Conservation (phyloP, 2,329 filamentous ascomycete species). For the Penicillium freii region DNA sequence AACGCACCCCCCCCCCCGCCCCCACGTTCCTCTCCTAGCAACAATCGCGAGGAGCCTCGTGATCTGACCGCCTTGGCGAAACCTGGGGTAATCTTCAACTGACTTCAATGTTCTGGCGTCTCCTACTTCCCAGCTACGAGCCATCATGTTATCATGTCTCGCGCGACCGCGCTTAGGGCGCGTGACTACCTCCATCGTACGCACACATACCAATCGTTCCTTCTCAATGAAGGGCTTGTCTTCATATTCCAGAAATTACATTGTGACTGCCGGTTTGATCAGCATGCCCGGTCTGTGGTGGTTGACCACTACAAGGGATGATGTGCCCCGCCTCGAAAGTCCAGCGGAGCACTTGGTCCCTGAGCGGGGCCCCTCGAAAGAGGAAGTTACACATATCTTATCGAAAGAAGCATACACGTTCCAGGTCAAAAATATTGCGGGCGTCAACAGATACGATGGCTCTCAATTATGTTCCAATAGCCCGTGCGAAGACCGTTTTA, state of each 20-base stretch:
- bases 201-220: constrained; percentile 5
- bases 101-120: not conserved
- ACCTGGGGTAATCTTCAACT: not conserved
- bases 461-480: constrained; percentile 37
- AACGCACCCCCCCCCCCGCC: constrained; percentile 50
- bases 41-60: constrained; percentile 33
- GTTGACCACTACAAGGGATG: constrained; percentile 12
- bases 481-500: constrained; percentile 34
- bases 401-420: constrained; percentile 26
- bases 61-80: not conserved
- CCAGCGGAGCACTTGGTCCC: constrained; percentile 9
- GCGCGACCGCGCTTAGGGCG: constrained; percentile 4
- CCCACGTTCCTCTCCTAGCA: constrained; percentile 43
- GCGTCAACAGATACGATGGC: constrained; percentile 28
- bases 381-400: constrained; percentile 23
- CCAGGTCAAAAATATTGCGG: constrained; percentile 16
- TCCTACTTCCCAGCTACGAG: not conserved
- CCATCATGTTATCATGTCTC: not conserved
- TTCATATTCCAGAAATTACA: constrained; percentile 9
- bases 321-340: constrained; percentile 19
- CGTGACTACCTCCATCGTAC: constrained; percentile 5
- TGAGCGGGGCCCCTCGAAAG: constrained; percentile 16
- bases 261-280: constrained; percentile 14
- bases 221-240: constrained; percentile 14
- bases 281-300: constrained; percentile 22